Percentiles rank a stretch among this genome's conserved stretches.
phyloP scores from a whole-genome alignment of 2,329 filamentous ascomycete species.

The Penicillium sclerotiorum region DNA sequence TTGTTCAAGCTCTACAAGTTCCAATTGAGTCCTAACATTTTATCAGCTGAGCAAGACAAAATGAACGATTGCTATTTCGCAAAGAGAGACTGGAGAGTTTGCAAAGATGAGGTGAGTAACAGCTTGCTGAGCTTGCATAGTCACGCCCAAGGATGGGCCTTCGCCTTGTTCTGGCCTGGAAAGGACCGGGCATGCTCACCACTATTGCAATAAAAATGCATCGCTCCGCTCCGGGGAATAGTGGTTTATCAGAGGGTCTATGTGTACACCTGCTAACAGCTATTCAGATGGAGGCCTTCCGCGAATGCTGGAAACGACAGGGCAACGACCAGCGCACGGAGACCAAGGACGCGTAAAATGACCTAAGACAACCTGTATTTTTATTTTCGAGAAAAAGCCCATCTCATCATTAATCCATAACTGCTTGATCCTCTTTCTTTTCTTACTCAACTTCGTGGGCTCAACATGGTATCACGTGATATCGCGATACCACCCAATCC shows the following conservation, averaged over 20 bases:
- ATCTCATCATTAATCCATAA: not conserved
- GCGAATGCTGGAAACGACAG: constrained; percentile 86
- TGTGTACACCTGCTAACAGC: not conserved
- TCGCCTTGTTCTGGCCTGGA: not conserved
- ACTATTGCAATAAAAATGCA: not conserved
- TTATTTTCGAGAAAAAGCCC: not conserved
- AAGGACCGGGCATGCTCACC: not conserved
- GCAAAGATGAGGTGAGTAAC: constrained; percentile 77
- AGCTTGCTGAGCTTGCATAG: not conserved
- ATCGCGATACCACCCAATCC: not conserved
- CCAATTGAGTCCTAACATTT: constrained; percentile 8
- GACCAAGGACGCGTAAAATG: constrained; percentile 65
- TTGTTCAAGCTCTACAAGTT: not conserved
- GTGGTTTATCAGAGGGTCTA: no score
- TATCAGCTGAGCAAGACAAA: constrained; percentile 77
- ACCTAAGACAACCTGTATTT: not conserved
- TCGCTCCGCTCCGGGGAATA: no score
- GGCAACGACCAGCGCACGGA: constrained; percentile 83
- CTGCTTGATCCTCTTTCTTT: no score
- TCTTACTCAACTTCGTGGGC: not conserved
- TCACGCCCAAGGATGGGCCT: not conserved
- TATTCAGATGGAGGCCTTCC: constrained; percentile 82
- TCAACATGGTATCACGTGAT: not conserved
- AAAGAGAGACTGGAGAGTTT: constrained; percentile 93
- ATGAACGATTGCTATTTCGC: constrained; percentile 96